phyloP scores from a whole-genome alignment of 2,329 filamentous ascomycete species.

The Phaeomoniella chlamydospora region DNA sequence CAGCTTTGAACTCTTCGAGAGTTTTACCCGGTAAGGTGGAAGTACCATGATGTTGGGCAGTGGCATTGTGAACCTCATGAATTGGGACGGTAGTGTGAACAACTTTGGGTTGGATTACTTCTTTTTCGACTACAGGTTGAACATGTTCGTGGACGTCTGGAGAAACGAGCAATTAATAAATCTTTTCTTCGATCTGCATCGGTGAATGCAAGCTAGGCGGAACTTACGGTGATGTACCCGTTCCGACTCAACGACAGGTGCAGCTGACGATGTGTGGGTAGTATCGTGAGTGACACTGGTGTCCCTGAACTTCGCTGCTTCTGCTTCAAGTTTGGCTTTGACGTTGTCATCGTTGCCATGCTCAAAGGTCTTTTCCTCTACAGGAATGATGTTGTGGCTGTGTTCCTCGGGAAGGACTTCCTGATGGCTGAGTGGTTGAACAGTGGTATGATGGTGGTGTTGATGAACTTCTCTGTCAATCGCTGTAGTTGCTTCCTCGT shows the following conservation, averaged over 20 bases:
- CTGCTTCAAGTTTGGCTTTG: slow-evolving; percentile 32
- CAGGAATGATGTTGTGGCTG: slow-evolving; percentile 39
- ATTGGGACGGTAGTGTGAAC: slow-evolving; percentile 59
- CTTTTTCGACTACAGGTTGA: slow-evolving; percentile 57
- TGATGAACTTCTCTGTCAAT: slow-evolving; percentile 57
- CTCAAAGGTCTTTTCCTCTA: slow-evolving; percentile 47
- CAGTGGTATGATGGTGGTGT: slow-evolving; percentile 55
- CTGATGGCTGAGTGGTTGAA: slow-evolving; percentile 47
- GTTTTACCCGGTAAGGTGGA: slow-evolving; percentile 50
- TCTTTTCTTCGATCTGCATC: too few species aligned
- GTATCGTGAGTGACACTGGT: slow-evolving; percentile 31
- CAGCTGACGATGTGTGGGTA: slow-evolving; percentile 31
- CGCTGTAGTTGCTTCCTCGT: slow-evolving; percentile 48
- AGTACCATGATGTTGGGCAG: slow-evolving; percentile 50
- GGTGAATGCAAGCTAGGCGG: slow-evolving; percentile 18
- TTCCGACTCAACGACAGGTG: slow-evolving; percentile 41
- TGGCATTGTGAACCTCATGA: slow-evolving; percentile 57
- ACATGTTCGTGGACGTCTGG: slow-evolving; percentile 50
- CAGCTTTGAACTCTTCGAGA: slow-evolving; percentile 47
- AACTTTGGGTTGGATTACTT: slow-evolving; percentile 43
- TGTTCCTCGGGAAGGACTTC: slow-evolving; percentile 49
- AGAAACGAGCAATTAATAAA: too few species aligned
- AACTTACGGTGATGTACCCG: slow-evolving; percentile 42
- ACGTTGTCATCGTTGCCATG: slow-evolving; percentile 42
- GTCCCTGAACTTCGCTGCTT: slow-evolving; percentile 40